These are phyloP conservation scores for Syzygium aqueum DNA, from an alignment of 345 rosid species.

Conservation along the genomic window DNA sequence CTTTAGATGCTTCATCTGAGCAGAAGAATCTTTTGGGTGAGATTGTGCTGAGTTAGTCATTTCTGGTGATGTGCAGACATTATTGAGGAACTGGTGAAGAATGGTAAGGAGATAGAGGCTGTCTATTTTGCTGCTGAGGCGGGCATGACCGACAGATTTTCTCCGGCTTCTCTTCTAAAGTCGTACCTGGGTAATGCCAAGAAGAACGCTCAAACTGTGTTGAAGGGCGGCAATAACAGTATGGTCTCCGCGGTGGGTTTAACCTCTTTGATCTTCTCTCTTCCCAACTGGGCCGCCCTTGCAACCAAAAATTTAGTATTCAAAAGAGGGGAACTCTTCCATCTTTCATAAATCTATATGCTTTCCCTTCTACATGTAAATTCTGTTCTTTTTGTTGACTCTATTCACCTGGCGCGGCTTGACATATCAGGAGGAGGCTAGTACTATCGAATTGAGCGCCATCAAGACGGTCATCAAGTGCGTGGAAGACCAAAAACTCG, in stretches of 20 bases:
- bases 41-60: not conserved
- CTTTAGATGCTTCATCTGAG: not conserved
- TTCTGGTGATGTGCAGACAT: constrained; percentile 22
- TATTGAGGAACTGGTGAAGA: constrained; percentile 37
- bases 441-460: constrained; percentile 32
- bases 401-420: not conserved
- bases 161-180: constrained; percentile 37
- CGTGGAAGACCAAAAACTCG: constrained; percentile 51
- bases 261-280: not conserved
- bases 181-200: constrained; percentile 31
- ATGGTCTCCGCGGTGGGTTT: constrained; percentile 23
- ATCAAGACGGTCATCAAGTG: constrained; percentile 46
- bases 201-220: constrained; percentile 21
- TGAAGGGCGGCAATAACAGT: constrained; percentile 28
- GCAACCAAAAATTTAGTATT: not conserved
- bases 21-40: not conserved
- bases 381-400: not conserved
- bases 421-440: constrained; percentile 41
- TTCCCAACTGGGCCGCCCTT: not conserved
- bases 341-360: not conserved
- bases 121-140: constrained; percentile 45
- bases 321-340: not conserved
- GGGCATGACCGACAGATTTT: constrained; percentile 37
- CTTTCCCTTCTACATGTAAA: not conserved
- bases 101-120: constrained; percentile 52